These are phyloP conservation scores for Chlamydomonas eustigma DNA, from an alignment of 139 green algal genomes.

Conservation along the genomic window DNA sequence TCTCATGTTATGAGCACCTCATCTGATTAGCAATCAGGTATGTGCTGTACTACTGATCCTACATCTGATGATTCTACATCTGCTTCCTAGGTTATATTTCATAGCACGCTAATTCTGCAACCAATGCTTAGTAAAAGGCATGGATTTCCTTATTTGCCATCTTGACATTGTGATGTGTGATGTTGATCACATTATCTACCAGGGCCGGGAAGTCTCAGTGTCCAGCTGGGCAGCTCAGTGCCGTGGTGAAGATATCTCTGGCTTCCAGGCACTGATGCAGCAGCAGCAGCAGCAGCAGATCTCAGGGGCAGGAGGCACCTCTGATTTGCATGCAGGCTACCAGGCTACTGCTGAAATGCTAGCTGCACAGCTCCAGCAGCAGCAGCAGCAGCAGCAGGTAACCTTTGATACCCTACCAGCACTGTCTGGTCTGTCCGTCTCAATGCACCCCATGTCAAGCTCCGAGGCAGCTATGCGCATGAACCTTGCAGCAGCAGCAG, in stretches of 20 bases:
- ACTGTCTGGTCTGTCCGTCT: not conserved
- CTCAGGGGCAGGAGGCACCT: too few relatives aligned
- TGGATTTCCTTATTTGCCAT: too few relatives aligned
- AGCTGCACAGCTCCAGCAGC: not conserved
- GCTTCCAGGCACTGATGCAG: not conserved
- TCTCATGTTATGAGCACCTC: too few relatives aligned
- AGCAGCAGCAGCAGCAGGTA: not conserved
- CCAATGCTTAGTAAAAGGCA: too few relatives aligned
- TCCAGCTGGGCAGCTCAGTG: not conserved
- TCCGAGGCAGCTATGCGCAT: not conserved
- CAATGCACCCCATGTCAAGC: not conserved
- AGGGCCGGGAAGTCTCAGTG: not conserved
- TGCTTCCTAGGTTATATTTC: too few relatives aligned
- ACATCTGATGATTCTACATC: too few relatives aligned
- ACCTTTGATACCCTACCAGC: not conserved
- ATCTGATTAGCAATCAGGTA: too few relatives aligned
- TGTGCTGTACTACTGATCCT: too few relatives aligned
- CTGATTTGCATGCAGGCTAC: too few relatives aligned
- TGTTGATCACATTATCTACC: too few relatives aligned
- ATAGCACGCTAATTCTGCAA: too few relatives aligned
- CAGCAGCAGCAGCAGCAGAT: not conserved
- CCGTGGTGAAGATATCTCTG: not conserved
- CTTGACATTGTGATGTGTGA: too few relatives aligned
- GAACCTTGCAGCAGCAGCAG: not conserved
- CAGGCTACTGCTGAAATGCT: not conserved